Conservation (phyloP, 2,329 filamentous ascomycete genomes). For the Fusarium musae region DNA sequence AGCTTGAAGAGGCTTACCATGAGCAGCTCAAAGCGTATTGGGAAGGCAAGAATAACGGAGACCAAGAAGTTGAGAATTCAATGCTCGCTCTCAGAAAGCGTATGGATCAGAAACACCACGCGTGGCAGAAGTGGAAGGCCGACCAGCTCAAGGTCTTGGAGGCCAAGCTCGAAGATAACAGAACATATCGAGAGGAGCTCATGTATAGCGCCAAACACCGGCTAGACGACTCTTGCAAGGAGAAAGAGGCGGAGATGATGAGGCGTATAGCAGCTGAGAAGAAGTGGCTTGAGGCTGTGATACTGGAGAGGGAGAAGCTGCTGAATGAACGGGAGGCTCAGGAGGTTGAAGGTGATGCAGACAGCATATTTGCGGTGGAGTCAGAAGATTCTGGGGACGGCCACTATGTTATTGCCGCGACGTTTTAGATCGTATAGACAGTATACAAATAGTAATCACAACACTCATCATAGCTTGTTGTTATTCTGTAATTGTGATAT, state of each 20-base stretch:
- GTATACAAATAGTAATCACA: neutral
- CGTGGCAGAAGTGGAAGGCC: conserved; percentile 56
- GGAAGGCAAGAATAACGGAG: conserved; percentile 49
- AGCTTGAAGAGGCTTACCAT: conserved; percentile 58
- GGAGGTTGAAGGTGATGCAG: conserved; percentile 56
- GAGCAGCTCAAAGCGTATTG: conserved; percentile 53
- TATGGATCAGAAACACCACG: conserved; percentile 55
- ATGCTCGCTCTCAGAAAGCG: conserved; percentile 51
- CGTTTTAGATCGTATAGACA: neutral
- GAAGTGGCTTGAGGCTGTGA: conserved; percentile 59
- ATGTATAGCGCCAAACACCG: conserved; percentile 53
- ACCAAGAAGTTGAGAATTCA: conserved; percentile 46
- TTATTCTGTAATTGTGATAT: neutral
- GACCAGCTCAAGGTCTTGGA: conserved; percentile 53
- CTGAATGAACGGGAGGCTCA: conserved; percentile 54
- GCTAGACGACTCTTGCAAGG: conserved; percentile 44
- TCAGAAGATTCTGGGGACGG: conserved; percentile 21
- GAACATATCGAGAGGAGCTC: conserved; percentile 54
- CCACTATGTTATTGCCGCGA: neutral
- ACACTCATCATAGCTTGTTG: neutral
- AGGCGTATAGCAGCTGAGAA: conserved; percentile 56
- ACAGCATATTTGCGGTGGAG: conserved; percentile 46
- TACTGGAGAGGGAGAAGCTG: conserved; percentile 56
- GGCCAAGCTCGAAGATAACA: conserved; percentile 53
- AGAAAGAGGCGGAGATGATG: conserved; percentile 47